Percentiles rank a stretch among this genome's conserved stretches.
phyloP scores from a whole-genome alignment of 2,329 filamentous ascomycete species.

The Aureobasidium musti region DNA sequence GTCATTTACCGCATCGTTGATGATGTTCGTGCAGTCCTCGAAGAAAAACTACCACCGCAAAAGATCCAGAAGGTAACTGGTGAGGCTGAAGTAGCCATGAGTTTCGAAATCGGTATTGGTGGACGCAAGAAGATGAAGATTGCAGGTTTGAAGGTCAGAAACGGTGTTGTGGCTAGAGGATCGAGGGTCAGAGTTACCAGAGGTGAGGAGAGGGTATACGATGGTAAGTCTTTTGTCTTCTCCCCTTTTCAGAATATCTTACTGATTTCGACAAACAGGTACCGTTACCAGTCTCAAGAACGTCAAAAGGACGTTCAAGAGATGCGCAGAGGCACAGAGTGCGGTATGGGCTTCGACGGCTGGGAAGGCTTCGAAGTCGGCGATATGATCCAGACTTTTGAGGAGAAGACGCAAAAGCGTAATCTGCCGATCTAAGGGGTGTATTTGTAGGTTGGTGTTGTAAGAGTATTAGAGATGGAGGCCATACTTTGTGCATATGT shows the following conservation, averaged over 20 bases:
- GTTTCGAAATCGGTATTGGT: conserved; percentile 82
- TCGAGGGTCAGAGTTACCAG: conserved; percentile 72
- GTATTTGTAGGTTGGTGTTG: neutral
- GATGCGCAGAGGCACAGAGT: conserved; percentile 92
- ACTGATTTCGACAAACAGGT: conserved; percentile 55
- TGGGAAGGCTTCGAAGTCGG: conserved; percentile 79
- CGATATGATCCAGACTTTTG: conserved; percentile 85
- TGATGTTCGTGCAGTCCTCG: conserved; percentile 68
- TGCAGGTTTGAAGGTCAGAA: conserved; percentile 84
- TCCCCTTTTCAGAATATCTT: conserved; percentile 16
- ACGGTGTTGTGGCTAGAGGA: conserved; percentile 68
- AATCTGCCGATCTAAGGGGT: conserved; percentile 43
- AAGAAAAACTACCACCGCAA: conserved; percentile 66
- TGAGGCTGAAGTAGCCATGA: conserved; percentile 80
- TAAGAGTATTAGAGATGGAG: neutral
- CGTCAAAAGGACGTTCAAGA: conserved; percentile 87
- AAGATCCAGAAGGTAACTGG: conserved; percentile 72
- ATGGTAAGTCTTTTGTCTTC: conserved; percentile 63
- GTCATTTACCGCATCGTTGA: conserved; percentile 82
- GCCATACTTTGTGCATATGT: neutral
- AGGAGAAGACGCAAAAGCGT: conserved; percentile 74
- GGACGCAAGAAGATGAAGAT: conserved; percentile 70
- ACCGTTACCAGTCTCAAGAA: conserved; percentile 80
- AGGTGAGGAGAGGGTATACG: conserved; percentile 67
- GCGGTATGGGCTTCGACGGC: conserved; percentile 78